A percentile compares a stretch with the other conserved stretches of the same genome.
Conservation (phyloP, 2,329 filamentous ascomycete genomes). For the Pyrenophora tritici-repentis region DNA sequence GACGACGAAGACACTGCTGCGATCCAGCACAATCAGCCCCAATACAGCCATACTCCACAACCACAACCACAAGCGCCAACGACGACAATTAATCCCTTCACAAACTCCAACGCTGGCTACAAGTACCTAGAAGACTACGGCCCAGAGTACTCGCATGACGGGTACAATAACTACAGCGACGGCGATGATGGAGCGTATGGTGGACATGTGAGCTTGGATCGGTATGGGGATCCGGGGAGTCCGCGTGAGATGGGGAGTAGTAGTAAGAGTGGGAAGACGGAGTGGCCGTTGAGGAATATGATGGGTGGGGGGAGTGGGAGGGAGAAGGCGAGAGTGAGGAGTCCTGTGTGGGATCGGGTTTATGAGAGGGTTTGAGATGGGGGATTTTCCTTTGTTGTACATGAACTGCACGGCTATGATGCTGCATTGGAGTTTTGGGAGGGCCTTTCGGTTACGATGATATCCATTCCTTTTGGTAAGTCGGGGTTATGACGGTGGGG, state of each 20-base stretch:
- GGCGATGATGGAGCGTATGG: slow-evolving; percentile 39
- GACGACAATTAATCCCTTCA: slow-evolving; percentile 32
- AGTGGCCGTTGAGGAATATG: slow-evolving; percentile 41
- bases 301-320: slow-evolving; percentile 17
- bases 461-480: slow-evolving; percentile 8
- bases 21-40: slow-evolving; percentile 2
- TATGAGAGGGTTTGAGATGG: slow-evolving; percentile 31
- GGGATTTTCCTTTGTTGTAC: slow-evolving; percentile 24
- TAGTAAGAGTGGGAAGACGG: slow-evolving; percentile 27
- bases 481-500: not conserved
- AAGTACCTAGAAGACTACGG: slow-evolving; percentile 42
- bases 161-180: slow-evolving; percentile 19
- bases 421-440: not conserved
- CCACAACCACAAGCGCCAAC: not conserved
- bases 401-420: slow-evolving; percentile 2
- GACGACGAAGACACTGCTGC: not conserved
- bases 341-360: slow-evolving; percentile 42
- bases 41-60: not conserved
- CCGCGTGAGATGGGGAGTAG: not conserved
- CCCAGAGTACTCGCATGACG: slow-evolving; percentile 30
- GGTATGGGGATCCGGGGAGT: slow-evolving; percentile 27
- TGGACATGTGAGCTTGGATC: slow-evolving; percentile 33
- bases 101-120: slow-evolving; percentile 17
- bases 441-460: not conserved
- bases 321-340: slow-evolving; percentile 26